These are phyloP conservation scores for Solanum raphanifolium DNA, from an alignment of 257 asterid genomes.

Conservation along the genomic window DNA sequence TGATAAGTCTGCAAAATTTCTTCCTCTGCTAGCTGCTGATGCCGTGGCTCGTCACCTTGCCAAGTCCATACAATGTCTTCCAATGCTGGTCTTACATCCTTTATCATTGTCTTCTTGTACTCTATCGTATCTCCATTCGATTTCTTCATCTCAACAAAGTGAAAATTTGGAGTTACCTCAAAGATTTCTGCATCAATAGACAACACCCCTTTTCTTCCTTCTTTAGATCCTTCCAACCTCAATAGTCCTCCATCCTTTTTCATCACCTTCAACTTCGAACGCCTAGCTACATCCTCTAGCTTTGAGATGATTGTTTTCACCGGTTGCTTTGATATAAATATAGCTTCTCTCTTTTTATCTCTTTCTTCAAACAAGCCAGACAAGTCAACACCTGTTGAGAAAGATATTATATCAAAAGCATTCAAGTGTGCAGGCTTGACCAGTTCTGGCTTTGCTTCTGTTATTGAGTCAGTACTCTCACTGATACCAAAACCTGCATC, in stretches of 20 bases:
- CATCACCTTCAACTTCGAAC: conserved; percentile 41
- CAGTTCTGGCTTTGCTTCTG: conserved; percentile 18
- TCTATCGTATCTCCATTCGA: conserved; percentile 62
- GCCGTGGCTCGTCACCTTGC: conserved; percentile 43
- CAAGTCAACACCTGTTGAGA: conserved; percentile 67
- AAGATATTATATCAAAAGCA: conserved; percentile 77
- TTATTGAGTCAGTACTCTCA: background rate
- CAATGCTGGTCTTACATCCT: conserved; percentile 46
- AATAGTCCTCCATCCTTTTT: conserved; percentile 56
- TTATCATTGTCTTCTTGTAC: conserved; percentile 51
- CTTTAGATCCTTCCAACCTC: conserved; percentile 42
- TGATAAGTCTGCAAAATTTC: background rate
- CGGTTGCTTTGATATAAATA: conserved; percentile 50
- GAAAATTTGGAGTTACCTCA: conserved; percentile 47
- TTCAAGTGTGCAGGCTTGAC: conserved; percentile 36
- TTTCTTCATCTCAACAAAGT: conserved; percentile 63
- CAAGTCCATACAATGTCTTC: conserved; percentile 72
- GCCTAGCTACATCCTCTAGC: conserved; percentile 55
- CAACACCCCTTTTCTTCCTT: conserved; percentile 52
- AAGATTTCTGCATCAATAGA: conserved; percentile 64
- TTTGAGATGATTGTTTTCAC: conserved; percentile 45
- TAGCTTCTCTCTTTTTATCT: conserved; percentile 31
- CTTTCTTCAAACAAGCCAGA: conserved; percentile 56
- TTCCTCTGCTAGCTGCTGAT: conserved; percentile 6
- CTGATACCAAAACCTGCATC: background rate